A percentile compares a stretch with the other conserved stretches of the same genome.
These are phyloP conservation scores for Deuterostichococcus epilithicus DNA, from an alignment of 139 green algal species.

Conservation along the genomic window DNA sequence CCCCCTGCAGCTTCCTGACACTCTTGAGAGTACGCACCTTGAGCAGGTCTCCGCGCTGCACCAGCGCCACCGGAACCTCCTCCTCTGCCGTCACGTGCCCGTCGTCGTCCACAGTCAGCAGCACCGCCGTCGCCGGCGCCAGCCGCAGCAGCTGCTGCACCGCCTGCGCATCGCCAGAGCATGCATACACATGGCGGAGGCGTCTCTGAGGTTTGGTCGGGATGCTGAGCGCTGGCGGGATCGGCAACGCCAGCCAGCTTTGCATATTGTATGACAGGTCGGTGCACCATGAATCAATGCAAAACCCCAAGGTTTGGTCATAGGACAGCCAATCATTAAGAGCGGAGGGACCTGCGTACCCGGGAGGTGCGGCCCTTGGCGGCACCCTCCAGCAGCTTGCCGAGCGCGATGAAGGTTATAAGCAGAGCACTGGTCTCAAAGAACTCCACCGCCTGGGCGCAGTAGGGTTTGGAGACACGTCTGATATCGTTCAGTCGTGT, in stretches of 20 bases:
- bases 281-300: too few relatives aligned
- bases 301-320: too few relatives aligned
- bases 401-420: constrained; percentile 94
- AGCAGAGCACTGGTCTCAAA: constrained; percentile 97
- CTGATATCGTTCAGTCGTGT: too few relatives aligned
- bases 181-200: not conserved
- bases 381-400: constrained; percentile 64
- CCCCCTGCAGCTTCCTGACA: not conserved
- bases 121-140: constrained; percentile 62
- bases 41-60: constrained; percentile 86
- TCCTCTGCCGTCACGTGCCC: constrained; percentile 50
- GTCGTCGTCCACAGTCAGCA: constrained; percentile 60
- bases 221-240: too few relatives aligned
- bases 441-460: constrained; percentile 75
- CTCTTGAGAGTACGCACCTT: constrained; percentile 50
- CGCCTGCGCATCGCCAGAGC: constrained; percentile 44
- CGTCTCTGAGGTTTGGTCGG: too few relatives aligned
- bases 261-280: too few relatives aligned
- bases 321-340: too few relatives aligned
- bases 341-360: not conserved
- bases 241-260: too few relatives aligned
- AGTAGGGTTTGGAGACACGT: not conserved
- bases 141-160: constrained; percentile 77
- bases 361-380: constrained; percentile 72
- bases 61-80: constrained; percentile 67